phyloP scores from a whole-genome alignment of 2,329 filamentous ascomycete genomes.

The Sarocladium strictum region DNA sequence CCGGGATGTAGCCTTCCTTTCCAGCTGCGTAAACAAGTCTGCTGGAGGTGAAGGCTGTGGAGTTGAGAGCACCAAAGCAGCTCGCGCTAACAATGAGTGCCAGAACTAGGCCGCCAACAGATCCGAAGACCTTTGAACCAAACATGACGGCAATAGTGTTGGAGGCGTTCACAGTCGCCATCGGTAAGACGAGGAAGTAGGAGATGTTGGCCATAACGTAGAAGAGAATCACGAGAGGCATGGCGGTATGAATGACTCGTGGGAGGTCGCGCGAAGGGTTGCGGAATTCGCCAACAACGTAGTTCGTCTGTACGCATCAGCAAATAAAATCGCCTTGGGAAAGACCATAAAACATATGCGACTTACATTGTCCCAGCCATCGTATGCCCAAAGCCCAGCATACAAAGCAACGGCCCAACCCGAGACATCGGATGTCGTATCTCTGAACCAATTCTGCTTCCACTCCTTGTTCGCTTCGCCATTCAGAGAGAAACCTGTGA shows the following conservation, averaged over 20 bases:
- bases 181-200: constrained; percentile 89
- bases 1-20: constrained; percentile 89
- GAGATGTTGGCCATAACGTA: constrained; percentile 89
- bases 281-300: constrained; percentile 94
- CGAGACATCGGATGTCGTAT: constrained; percentile 72
- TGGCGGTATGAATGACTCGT: constrained; percentile 90
- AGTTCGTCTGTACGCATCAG: constrained; percentile 67
- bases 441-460: constrained; percentile 88
- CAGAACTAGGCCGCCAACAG: constrained; percentile 73
- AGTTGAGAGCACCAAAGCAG: constrained; percentile 92
- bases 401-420: constrained; percentile 93
- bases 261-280: constrained; percentile 87
- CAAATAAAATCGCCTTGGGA: constrained; percentile 19
- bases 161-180: constrained; percentile 71
- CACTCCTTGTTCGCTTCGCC: constrained; percentile 75
- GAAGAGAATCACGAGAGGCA: constrained; percentile 85
- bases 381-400: constrained; percentile 94
- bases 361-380: constrained; percentile 96
- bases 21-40: constrained; percentile 90
- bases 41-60: constrained; percentile 86
- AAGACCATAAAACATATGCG: background rate
- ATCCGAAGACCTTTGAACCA: constrained; percentile 82
- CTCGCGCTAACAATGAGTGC: constrained; percentile 85
- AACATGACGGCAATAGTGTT: constrained; percentile 98
- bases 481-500: constrained; percentile 74